Evolutionary conservation across 2,329 filamentous ascomycete species (phyloP).

Genomic region (Ambrosiella beaveri): DNA sequence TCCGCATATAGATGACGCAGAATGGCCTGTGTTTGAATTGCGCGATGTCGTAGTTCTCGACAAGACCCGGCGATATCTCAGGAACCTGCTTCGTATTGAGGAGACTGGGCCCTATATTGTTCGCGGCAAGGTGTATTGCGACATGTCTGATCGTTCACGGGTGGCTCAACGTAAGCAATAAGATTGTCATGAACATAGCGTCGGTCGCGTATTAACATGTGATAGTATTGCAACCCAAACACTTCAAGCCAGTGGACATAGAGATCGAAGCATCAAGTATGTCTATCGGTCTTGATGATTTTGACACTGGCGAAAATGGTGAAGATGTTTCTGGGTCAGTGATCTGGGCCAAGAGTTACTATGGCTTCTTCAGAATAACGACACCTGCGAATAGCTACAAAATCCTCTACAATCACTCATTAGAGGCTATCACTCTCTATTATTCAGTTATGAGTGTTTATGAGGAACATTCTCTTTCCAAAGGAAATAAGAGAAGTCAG

Average conservation of each 20-base stretch:
- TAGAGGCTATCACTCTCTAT: conserved; percentile 45
- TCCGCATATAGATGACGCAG: conserved; percentile 20
- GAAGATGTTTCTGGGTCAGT: conserved; percentile 27
- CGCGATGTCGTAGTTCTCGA: conserved; percentile 41
- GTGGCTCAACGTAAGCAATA: conserved; percentile 21
- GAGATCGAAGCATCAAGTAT: conserved; percentile 31
- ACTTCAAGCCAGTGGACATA: conserved; percentile 23
- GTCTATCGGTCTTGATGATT: conserved; percentile 33
- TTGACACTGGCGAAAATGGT: conserved; percentile 2
- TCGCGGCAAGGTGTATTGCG: conserved; percentile 39
- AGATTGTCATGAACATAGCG: conserved; percentile 2
- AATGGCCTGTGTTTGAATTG: conserved; percentile 47
- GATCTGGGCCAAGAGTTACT: conserved; percentile 48
- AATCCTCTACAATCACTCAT: conserved; percentile 39
- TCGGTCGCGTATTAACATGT: not conserved
- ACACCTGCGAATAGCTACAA: conserved; percentile 40
- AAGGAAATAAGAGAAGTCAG: conserved; percentile 18
- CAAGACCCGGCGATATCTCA: conserved; percentile 34
- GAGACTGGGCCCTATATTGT: conserved; percentile 43
- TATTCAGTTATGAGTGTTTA: conserved; percentile 46
- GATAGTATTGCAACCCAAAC: conserved; percentile 8
- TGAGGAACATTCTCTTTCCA: conserved; percentile 20
- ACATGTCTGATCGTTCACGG: conserved; percentile 24
- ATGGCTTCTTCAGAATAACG: conserved; percentile 50
- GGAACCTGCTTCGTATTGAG: conserved; percentile 44